Conservation (phyloP, 805 yeast species). For the Candida silvatica region DNA sequence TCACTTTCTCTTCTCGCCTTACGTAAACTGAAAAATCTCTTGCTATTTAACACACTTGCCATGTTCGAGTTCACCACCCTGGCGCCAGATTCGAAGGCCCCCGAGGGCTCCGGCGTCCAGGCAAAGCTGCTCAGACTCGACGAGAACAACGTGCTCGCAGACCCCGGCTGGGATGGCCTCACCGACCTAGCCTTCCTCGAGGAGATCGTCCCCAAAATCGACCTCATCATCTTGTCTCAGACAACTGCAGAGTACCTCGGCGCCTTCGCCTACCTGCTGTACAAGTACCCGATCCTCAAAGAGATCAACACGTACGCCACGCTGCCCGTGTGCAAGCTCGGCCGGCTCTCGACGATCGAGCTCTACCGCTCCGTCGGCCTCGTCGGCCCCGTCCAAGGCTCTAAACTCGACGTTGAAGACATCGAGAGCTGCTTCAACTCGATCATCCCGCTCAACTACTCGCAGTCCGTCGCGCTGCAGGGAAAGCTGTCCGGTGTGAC, state of each 20-base stretch:
- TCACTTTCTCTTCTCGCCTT: too few relatives aligned
- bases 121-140: slow-evolving; percentile 47
- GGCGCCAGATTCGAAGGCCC: slow-evolving; percentile 4
- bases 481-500: slow-evolving; percentile 53
- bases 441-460: slow-evolving; percentile 61
- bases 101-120: slow-evolving; percentile 13
- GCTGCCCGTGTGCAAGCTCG: slow-evolving; percentile 80
- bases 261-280: slow-evolving; percentile 62
- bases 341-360: slow-evolving; percentile 81
- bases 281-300: slow-evolving; percentile 48
- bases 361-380: slow-evolving; percentile 64
- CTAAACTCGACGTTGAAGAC: slow-evolving; percentile 57
- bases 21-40: too few relatives aligned
- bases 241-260: slow-evolving; percentile 75
- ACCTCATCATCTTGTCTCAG: slow-evolving; percentile 76
- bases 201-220: slow-evolving; percentile 37
- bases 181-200: slow-evolving; percentile 34
- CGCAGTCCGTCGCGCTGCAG: slow-evolving; percentile 61
- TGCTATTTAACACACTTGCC: too few relatives aligned
- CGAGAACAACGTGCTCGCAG: slow-evolving; percentile 49
- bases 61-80: not conserved
- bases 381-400: slow-evolving; percentile 58
- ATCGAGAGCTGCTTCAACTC: slow-evolving; percentile 76
- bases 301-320: slow-evolving; percentile 79
- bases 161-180: slow-evolving; percentile 68